Percentiles rank a stretch among this genome's conserved stretches.
Evolutionary conservation across 352 stramenopile species (phyloP).

Genomic region (Phytophthora ohioensis): DNA sequence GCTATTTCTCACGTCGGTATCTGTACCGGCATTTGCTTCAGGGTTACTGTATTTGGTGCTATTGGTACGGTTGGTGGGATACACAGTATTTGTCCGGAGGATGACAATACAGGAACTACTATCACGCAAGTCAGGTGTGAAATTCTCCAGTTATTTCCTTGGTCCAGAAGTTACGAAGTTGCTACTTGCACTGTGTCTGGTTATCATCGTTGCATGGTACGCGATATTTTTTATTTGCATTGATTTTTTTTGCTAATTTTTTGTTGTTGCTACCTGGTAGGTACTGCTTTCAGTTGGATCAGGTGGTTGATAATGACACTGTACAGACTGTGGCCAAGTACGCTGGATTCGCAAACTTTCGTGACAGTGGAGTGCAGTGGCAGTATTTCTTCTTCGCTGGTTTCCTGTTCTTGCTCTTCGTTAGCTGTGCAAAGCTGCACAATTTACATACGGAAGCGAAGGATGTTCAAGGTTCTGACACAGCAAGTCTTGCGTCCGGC

Average conservation of each 20-base stretch:
- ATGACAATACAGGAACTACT: conserved; percentile 69
- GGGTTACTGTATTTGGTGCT: conserved; percentile 71
- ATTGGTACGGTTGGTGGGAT: conserved; percentile 64
- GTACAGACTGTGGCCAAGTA: conserved; percentile 57
- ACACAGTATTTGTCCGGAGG: conserved; percentile 71
- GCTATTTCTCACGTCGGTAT: conserved; percentile 69
- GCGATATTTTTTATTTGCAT: neutral
- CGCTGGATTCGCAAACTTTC: conserved; percentile 69
- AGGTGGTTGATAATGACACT: conserved; percentile 43
- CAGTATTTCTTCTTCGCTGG: conserved; percentile 75
- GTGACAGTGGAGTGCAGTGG: conserved; percentile 49
- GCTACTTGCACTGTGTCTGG: conserved; percentile 55
- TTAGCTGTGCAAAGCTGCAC: conserved; percentile 69
- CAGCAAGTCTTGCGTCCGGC: conserved; percentile 11
- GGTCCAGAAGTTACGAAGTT: conserved; percentile 46
- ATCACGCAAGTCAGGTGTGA: conserved; percentile 30
- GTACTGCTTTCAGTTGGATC: conserved; percentile 64
- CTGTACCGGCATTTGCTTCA: conserved; percentile 63
- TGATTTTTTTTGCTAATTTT: neutral
- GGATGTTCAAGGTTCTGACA: conserved; percentile 11
- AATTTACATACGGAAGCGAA: conserved; percentile 56
- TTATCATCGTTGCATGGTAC: conserved; percentile 63
- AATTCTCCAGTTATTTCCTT: conserved; percentile 58
- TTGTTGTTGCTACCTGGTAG: conserved; percentile 25
- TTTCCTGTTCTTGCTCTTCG: conserved; percentile 68